Percentiles rank a stretch among this genome's conserved stretches.
Conservation (phyloP, 1,284 basidiomycete species). For the Leccinum huronense region DNA sequence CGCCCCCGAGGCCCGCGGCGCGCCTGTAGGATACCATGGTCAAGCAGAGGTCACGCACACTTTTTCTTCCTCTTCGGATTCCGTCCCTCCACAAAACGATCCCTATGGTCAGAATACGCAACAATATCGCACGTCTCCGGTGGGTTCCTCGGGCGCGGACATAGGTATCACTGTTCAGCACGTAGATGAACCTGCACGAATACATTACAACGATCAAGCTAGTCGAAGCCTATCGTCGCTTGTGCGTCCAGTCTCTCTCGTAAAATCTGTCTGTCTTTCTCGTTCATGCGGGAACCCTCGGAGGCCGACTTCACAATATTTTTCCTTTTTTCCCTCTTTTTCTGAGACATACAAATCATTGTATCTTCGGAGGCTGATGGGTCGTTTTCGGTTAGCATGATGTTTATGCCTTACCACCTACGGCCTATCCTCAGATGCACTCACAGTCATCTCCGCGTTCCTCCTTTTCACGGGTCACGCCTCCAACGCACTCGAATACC, state of each 20-base stretch:
- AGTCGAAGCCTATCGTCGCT: conserved; percentile 26
- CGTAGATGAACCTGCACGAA: conserved; percentile 7
- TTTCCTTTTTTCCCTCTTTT: neutral
- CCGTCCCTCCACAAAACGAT: conserved; percentile 1
- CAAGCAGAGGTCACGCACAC: conserved; percentile 5
- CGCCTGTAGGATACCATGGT: conserved; percentile 3
- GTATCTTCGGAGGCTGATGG: conserved; percentile 7
- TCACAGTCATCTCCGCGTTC: conserved; percentile 24
- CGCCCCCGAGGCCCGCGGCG: neutral
- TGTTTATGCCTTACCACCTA: conserved; percentile 6
- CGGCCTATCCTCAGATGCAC: conserved; percentile 9
- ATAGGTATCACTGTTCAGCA: conserved; percentile 23
- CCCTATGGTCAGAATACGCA: conserved; percentile 12
- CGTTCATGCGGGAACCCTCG: neutral
- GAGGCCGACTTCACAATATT: neutral
- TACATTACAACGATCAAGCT: conserved; percentile 19
- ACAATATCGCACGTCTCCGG: conserved; percentile 9
- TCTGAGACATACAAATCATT: neutral
- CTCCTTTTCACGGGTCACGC: conserved; percentile 23
- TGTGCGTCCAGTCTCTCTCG: conserved; percentile 20
- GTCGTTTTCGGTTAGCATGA: conserved; percentile 20
- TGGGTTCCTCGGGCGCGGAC: conserved; percentile 7
- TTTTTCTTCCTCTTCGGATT: conserved; percentile 11
- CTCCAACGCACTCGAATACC: conserved; percentile 28
- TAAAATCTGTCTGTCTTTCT: neutral